Evolutionary conservation across 2,329 filamentous ascomycete genomes (phyloP).

Genomic region (Aspergillus ustus): DNA sequence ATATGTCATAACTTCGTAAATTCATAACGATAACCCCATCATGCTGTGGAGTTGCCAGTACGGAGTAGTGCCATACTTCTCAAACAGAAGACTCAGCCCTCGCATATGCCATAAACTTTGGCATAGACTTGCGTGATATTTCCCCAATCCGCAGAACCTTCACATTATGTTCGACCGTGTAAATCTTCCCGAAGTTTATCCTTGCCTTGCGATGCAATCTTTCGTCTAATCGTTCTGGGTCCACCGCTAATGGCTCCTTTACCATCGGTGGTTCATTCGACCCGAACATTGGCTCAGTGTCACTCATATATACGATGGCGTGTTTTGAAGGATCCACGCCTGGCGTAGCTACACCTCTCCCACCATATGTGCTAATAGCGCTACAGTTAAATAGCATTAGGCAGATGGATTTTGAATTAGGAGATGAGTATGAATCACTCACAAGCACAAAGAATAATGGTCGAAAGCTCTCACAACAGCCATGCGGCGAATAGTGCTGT

Average conservation of each 20-base stretch:
- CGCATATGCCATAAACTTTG: constrained; percentile 27
- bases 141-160: constrained; percentile 47
- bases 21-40: no score
- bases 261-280: constrained; percentile 35
- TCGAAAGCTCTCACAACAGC: constrained; percentile 34
- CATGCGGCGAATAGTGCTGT: constrained; percentile 38
- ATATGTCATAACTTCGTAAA: no score
- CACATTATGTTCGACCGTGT: constrained; percentile 50
- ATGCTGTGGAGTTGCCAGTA: no score
- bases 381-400: constrained; percentile 34
- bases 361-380: constrained; percentile 46
- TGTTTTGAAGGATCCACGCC: constrained; percentile 44
- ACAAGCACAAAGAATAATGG: constrained; percentile 40
- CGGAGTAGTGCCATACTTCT: no score
- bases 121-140: constrained; percentile 34
- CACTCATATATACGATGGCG: constrained; percentile 42
- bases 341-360: constrained; percentile 40
- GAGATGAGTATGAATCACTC: no score
- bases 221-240: constrained; percentile 24
- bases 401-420: no score
- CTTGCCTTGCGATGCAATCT: constrained; percentile 41
- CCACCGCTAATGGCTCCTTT: constrained; percentile 45
- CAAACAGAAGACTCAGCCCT: constrained; percentile 12
- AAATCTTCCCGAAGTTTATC: constrained; percentile 47
- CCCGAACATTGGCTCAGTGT: constrained; percentile 16